A percentile compares a stretch with the other conserved stretches of the same genome.
Evolutionary conservation across 352 stramenopile species (phyloP).

Genomic region (Lagenidium giganteum): DNA sequence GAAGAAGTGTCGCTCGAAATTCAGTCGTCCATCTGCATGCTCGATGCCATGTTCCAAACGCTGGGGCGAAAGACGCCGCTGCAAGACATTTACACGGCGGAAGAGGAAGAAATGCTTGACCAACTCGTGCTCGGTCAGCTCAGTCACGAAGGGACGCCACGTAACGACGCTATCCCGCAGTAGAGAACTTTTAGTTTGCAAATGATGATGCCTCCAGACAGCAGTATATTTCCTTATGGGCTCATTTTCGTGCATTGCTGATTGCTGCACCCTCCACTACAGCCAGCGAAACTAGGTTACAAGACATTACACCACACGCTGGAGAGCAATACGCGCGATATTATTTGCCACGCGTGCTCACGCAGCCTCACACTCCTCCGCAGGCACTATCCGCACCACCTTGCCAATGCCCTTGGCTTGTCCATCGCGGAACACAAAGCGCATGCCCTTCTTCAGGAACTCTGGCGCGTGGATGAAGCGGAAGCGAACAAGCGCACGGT

Average conservation of each 20-base stretch:
- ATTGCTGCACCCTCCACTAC: too few relatives aligned
- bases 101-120: slow-evolving; percentile 73
- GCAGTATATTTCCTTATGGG: too few relatives aligned
- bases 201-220: too few relatives aligned
- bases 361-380: too few relatives aligned
- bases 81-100: slow-evolving; percentile 70
- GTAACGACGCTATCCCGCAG: too few relatives aligned
- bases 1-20: slow-evolving; percentile 53
- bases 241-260: too few relatives aligned
- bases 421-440: slow-evolving; percentile 97
- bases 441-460: slow-evolving; percentile 95
- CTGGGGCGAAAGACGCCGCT: slow-evolving; percentile 54
- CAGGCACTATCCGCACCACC: slow-evolving; percentile 69
- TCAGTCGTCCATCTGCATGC: slow-evolving; percentile 57
- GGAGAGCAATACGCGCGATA: too few relatives aligned
- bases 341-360: too few relatives aligned
- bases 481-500: slow-evolving; percentile 87
- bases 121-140: slow-evolving; percentile 20
- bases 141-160: not conserved
- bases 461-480: slow-evolving; percentile 90
- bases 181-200: too few relatives aligned
- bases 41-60: slow-evolving; percentile 58
- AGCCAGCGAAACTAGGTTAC: too few relatives aligned
- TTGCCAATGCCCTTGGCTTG: slow-evolving; percentile 96
- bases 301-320: too few relatives aligned